Evolutionary conservation across 345 rosid genomes (phyloP).

Genomic region (Eucalyptus pauciflora): DNA sequence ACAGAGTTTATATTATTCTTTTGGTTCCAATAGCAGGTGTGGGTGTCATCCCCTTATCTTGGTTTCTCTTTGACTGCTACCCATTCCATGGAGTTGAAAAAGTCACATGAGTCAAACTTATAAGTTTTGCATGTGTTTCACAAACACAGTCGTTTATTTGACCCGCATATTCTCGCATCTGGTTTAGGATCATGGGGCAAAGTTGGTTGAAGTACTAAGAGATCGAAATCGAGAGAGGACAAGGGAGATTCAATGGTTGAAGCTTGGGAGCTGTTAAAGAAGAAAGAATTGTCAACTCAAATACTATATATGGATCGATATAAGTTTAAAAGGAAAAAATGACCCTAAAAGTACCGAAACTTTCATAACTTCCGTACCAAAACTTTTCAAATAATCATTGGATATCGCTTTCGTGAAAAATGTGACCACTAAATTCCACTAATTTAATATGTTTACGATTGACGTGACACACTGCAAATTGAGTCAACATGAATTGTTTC

Average conservation of each 20-base stretch:
- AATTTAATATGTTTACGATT: not conserved
- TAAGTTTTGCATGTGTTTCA: not conserved
- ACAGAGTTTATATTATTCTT: not conserved
- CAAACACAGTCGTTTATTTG: not conserved
- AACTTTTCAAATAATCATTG: not conserved
- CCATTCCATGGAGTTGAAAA: not conserved
- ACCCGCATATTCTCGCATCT: not conserved
- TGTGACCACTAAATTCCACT: not conserved
- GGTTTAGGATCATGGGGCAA: not conserved
- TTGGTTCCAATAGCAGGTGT: not conserved
- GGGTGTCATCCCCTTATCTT: not conserved
- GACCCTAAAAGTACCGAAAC: not conserved
- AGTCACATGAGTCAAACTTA: not conserved
- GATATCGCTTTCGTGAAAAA: not conserved
- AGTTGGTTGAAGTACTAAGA: not conserved
- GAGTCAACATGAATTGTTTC: not conserved
- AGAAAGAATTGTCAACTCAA: not conserved
- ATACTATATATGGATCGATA: not conserved
- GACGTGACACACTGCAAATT: not conserved
- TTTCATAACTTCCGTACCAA: accelerated
- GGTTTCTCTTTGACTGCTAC: not conserved
- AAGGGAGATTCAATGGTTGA: not conserved
- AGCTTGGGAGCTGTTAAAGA: not conserved
- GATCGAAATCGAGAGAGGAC: not conserved
- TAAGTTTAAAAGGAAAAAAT: not conserved